Evolutionary conservation across 768 basidiomycete species (phyloP).

Genomic region (Scleroderma citrinum): DNA sequence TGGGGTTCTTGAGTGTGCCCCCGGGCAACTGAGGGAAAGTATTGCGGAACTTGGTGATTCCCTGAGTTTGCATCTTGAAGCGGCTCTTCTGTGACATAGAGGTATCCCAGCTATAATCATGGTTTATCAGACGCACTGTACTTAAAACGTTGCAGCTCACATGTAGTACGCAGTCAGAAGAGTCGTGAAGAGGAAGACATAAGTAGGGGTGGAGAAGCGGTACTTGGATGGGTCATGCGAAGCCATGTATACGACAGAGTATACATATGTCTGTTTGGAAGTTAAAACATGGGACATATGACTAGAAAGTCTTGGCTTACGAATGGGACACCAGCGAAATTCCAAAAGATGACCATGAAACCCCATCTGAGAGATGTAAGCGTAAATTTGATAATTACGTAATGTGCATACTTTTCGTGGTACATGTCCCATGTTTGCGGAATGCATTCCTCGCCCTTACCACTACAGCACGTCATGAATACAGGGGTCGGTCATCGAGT

Average conservation of each 20-base stretch:
- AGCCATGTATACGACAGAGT: constrained; percentile 98
- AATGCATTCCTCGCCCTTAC: constrained; percentile 91
- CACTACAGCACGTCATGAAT: constrained; percentile 36
- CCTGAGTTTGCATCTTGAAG: constrained; percentile 97
- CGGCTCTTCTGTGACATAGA: constrained; percentile 95
- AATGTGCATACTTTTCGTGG: constrained; percentile 74
- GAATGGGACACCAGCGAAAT: constrained; percentile 89
- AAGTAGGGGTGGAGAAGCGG: constrained; percentile 72
- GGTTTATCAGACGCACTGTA: constrained; percentile 2
- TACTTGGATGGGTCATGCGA: constrained; percentile 85
- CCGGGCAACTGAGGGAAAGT: constrained; percentile 94
- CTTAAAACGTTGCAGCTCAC: constrained; percentile 37
- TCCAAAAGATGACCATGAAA: constrained; percentile 99
- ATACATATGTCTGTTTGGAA: constrained; percentile 75
- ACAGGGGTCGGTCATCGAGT: background rate
- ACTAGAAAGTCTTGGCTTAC: constrained; percentile 38
- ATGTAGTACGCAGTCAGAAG: constrained; percentile 83
- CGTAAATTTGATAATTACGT: background rate
- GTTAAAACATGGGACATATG: background rate
- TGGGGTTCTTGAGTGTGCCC: constrained; percentile 77
- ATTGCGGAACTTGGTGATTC: constrained; percentile 76
- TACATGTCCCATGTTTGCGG: constrained; percentile 99
- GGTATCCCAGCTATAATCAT: constrained; percentile 75
- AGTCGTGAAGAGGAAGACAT: constrained; percentile 66
- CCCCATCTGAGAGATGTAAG: constrained; percentile 54